Base-by-base conservation (phyloP, 2,329 filamentous ascomycete genomes). In the Epichloe scottii region DNA sequence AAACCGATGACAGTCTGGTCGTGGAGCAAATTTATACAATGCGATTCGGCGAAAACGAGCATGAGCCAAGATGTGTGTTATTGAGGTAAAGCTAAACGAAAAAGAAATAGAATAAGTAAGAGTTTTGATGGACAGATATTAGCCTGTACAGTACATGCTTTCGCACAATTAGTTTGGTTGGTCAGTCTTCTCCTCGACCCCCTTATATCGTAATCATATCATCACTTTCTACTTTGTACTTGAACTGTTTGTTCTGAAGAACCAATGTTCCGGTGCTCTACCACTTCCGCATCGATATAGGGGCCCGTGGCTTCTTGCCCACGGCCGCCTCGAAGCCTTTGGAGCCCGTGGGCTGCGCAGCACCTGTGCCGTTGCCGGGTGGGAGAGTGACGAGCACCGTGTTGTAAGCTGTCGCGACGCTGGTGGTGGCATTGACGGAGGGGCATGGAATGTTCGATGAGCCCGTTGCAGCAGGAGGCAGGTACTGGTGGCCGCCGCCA, bases 371-470 rank as follows among this genome's bases (percentile, higher is more conserved):
- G 17, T 43, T 51, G 14, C 48, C 48, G 5, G 52, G 35, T 15
- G 15, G n/a, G 12, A 65, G 57, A 5, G 66, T 68, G 51, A 63
- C 59, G 15, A 60, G 53, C n/a, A 69, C 57, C 1, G 66, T 70
- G 57, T 68, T 69, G 55, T 64, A 69, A 35, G 63, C 57, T 14
- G 66, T 68, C 11, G 60, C 54, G 23, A 66, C 59, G 41, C 60
- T 63, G 26, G 65, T 66, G 5, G 60, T 63, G 21, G 59, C 51
- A 12, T 57, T 51, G 47, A 52, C 55, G 3, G 49, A 44, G 14
- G 57, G 48, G 49, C 62, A 66, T 19, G 54, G 55, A 21, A 57
- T 57, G 15, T 53, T 57, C 4, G 57, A 49, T 40, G 54, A 37
- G 50, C 11, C 50, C 17, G 50, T 39, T 14, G 45, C n/a, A 7